Percentiles rank a stretch among this genome's conserved stretches.
phyloP scores from a whole-genome alignment of 139 green algal species.

The Pseudopediastrum boryanum region DNA sequence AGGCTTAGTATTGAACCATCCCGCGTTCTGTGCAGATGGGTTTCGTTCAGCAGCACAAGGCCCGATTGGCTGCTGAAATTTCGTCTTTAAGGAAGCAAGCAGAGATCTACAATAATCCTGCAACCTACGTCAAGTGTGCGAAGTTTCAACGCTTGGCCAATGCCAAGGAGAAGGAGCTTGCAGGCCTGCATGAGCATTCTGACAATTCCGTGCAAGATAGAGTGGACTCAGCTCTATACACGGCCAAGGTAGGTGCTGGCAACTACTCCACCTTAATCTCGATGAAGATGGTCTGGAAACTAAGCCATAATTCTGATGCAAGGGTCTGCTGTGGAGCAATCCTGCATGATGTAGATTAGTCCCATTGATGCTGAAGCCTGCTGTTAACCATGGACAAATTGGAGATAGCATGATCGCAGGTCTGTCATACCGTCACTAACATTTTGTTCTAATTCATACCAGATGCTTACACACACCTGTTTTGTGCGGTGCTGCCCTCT shows the following conservation, averaged over 20 bases:
- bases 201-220: slow-evolving; percentile 17
- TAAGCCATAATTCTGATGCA: too few relatives aligned
- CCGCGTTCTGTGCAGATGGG: slow-evolving; percentile 1
- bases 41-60: slow-evolving; percentile 28
- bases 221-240: slow-evolving; percentile 9
- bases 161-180: slow-evolving; percentile 51
- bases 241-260: slow-evolving; percentile 39
- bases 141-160: slow-evolving; percentile 47
- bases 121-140: slow-evolving; percentile 44
- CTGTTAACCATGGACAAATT: too few relatives aligned
- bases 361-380: too few relatives aligned
- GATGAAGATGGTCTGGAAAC: too few relatives aligned
- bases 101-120: slow-evolving; percentile 41
- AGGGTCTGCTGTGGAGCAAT: too few relatives aligned
- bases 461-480: too few relatives aligned
- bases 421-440: too few relatives aligned
- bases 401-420: too few relatives aligned
- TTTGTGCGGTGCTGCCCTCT: too few relatives aligned
- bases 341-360: too few relatives aligned
- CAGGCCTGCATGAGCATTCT: slow-evolving; percentile 13
- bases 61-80: slow-evolving; percentile 9
- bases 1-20: neutral
- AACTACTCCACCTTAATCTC: too few relatives aligned
- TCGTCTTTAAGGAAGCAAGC: slow-evolving; percentile 28
- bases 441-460: too few relatives aligned